A percentile compares a stretch with the other conserved stretches of the same genome.
phyloP scores from a whole-genome alignment of 345 rosid genomes.

The Xanthoceras sorbifolium region DNA sequence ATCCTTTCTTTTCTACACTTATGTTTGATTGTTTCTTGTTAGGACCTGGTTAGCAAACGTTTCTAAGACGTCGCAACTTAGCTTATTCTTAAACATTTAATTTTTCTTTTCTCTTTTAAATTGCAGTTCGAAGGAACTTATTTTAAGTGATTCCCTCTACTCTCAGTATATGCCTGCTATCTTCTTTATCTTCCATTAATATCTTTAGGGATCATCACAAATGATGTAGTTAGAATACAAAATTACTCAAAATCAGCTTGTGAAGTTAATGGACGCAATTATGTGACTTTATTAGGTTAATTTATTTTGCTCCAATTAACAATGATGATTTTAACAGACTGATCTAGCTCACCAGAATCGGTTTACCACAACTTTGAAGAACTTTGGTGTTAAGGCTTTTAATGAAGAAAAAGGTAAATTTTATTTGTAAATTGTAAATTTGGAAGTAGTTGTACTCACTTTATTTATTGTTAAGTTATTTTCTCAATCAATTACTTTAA shows the following conservation, averaged over 20 bases:
- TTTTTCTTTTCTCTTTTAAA: neutral
- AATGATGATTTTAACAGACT: constrained; percentile 45
- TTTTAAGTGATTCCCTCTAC: neutral
- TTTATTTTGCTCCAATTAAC: neutral
- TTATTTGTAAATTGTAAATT: neutral
- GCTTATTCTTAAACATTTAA: neutral
- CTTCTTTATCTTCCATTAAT: neutral
- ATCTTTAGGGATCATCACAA: neutral
- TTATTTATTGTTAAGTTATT: neutral
- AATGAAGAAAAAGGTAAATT: constrained; percentile 54
- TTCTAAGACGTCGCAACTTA: neutral
- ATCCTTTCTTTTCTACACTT: neutral
- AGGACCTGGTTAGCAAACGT: neutral
- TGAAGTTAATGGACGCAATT: neutral
- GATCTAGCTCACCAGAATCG: constrained; percentile 60
- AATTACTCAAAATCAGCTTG: neutral
- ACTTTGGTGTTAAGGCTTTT: constrained; percentile 41
- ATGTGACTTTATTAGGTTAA: neutral
- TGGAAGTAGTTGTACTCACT: neutral
- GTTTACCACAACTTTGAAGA: constrained; percentile 58
- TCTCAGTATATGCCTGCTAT: neutral
- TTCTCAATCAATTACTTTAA: constrained; percentile 4
- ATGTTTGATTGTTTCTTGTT: neutral
- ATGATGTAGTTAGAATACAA: neutral
- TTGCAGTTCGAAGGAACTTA: neutral